Base-by-base conservation (phyloP, 345 rosid genomes). In the Trapa incisa region DNA sequence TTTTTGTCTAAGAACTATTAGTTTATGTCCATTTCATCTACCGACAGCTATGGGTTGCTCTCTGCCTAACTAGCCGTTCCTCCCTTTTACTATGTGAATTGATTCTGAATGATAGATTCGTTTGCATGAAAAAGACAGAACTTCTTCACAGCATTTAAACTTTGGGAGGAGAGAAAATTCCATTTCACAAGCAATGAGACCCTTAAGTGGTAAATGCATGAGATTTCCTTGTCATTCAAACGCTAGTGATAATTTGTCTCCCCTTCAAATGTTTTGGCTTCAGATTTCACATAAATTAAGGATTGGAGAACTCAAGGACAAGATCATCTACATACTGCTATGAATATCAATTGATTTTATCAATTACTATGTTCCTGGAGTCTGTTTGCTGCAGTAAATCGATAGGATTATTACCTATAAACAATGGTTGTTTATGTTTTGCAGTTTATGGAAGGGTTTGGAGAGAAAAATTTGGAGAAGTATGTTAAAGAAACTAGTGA, bases 221-320 rank as follows among this genome's bases (percentile, higher is more conserved):
- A 75, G 78, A 72, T 78, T 76, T 82, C 84, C 80, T 67, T 75
- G 69, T 81, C 85, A 73, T 29, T 43, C 68, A 71, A 76, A 75
- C 53, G 67, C 12, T 15, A 3, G 68, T 79, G 75, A 71, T 67
- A 63, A 68, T 67, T 64, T 73, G 74, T 68, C 36, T 56, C 58
- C 37, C 54, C 22, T 38, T 37, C 61, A 29, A 42, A 11, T 41
- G 47, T 42, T 50, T 36, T 47, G 60, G 45, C 54, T 61, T 54
- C 37, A 53, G 53, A 41, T 45, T 45, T 48, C 22, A 58, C 67
- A 71, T 29, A 17, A 6, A 47, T 72, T 65, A 61, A 63, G 64
- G 52, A 43, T 67, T 73, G 68, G 53, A 39, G 4, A 69, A 75
- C 65, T 60, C 65, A 76, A 67, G 72, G 66, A 71, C 22, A 6